Conservation (phyloP, 1,284 basidiomycete genomes). For the Coriolopsis trogii region DNA sequence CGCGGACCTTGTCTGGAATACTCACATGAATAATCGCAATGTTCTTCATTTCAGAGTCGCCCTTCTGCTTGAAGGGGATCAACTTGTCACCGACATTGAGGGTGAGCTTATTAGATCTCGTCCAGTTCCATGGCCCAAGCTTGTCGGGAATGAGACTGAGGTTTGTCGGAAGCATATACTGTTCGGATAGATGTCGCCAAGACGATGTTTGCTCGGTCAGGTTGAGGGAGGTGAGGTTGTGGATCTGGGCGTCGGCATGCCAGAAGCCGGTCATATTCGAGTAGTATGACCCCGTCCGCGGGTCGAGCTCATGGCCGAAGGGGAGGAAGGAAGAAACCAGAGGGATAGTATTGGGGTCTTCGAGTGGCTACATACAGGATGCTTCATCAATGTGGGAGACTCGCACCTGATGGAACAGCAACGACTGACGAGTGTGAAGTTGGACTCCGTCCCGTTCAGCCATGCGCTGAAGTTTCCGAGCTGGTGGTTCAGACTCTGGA, state of each 20-base stretch:
- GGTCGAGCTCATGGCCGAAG: conserved; percentile 48
- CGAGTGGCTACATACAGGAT: conserved; percentile 47
- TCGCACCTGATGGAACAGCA: neutral
- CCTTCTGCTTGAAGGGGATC: conserved; percentile 31
- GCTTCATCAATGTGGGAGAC: neutral
- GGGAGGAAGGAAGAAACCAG: conserved; percentile 55
- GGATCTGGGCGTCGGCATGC: conserved; percentile 58
- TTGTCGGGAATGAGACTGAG: conserved; percentile 42
- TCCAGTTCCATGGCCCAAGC: conserved; percentile 72
- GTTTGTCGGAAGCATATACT: conserved; percentile 52
- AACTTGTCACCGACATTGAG: conserved; percentile 68
- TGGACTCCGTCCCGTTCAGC: conserved; percentile 67
- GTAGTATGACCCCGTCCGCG: conserved; percentile 61
- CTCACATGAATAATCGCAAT: conserved; percentile 69
- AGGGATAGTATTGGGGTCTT: conserved; percentile 46
- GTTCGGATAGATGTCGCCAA: conserved; percentile 54
- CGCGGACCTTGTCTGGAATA: no score
- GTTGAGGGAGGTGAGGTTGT: conserved; percentile 61
- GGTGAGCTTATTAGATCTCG: conserved; percentile 58
- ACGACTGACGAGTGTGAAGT: conserved; percentile 68
- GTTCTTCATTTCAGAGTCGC: conserved; percentile 41
- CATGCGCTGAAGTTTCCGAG: conserved; percentile 73
- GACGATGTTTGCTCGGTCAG: conserved; percentile 26
- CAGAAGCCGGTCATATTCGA: conserved; percentile 78
- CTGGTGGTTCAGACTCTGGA: conserved; percentile 58